Percentiles rank a stretch among this genome's conserved stretches.
Conservation (phyloP, 345 rosid species). For the Cardamine occulta region DNA sequence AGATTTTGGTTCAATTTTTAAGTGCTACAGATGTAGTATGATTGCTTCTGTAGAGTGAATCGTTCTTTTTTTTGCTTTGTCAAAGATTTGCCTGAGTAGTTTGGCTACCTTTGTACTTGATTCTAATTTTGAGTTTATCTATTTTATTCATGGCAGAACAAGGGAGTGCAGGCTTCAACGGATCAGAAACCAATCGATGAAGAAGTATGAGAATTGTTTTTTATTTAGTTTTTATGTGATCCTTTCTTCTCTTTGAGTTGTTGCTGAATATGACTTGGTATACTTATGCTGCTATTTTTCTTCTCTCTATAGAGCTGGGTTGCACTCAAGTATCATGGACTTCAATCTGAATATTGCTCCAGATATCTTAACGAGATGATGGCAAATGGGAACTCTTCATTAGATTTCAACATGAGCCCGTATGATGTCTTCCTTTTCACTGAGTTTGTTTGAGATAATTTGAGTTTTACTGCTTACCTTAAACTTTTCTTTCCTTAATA, state of each 20-base stretch:
- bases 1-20: not conserved
- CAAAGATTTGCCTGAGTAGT: constrained; percentile 8
- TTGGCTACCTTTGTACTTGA: constrained; percentile 9
- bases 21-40: not conserved
- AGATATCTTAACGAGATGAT: constrained; percentile 63
- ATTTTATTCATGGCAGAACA: constrained; percentile 50
- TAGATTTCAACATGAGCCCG: constrained; percentile 78
- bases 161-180: constrained; percentile 48
- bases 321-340: constrained; percentile 74
- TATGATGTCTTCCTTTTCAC: constrained; percentile 41
- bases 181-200: constrained; percentile 56
- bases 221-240: constrained; percentile 14
- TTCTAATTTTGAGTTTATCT: constrained; percentile 7
- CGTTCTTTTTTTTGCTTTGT: not conserved
- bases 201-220: constrained; percentile 52
- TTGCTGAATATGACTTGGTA: constrained; percentile 23
- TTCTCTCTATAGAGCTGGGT: constrained; percentile 64
- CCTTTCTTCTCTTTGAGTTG: constrained; percentile 13
- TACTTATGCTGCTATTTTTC: constrained; percentile 24
- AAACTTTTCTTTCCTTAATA: not conserved
- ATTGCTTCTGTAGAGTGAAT: not conserved
- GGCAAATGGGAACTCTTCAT: constrained; percentile 52
- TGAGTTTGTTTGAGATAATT: constrained; percentile 1
- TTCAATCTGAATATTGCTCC: constrained; percentile 66
- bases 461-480: constrained; percentile 6